Conservation (phyloP, 2,329 filamentous ascomycete genomes). For the Hirsutella thompsonii region DNA sequence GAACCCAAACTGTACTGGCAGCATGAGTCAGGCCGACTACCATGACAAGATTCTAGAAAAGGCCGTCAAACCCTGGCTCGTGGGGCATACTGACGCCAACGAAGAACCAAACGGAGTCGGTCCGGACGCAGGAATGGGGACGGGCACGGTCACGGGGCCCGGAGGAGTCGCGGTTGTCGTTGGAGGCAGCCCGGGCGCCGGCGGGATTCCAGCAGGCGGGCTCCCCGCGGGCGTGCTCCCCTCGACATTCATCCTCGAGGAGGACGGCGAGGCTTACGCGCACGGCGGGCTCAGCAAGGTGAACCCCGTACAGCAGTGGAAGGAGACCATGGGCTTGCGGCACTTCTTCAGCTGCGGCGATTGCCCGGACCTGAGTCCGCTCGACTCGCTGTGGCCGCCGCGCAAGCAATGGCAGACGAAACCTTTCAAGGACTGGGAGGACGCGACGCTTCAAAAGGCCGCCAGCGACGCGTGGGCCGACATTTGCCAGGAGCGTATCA, state of each 20-base stretch:
- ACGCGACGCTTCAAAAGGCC: slow-evolving; percentile 17
- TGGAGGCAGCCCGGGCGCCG: too few species aligned
- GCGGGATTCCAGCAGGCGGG: too few species aligned
- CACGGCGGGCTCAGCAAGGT: slow-evolving; percentile 22
- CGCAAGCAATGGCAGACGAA: slow-evolving; percentile 20
- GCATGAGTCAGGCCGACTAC: slow-evolving; percentile 21
- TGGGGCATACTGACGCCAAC: not conserved
- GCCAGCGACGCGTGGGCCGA: slow-evolving; percentile 16
- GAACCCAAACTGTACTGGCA: slow-evolving; percentile 16
- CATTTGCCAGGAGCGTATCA: slow-evolving; percentile 17
- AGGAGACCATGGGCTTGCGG: slow-evolving; percentile 17
- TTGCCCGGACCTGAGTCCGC: slow-evolving; percentile 21
- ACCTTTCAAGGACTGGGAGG: slow-evolving; percentile 17
- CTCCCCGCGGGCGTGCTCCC: slow-evolving; percentile 2
- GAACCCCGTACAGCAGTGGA: slow-evolving; percentile 22
- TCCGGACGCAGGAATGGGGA: too few species aligned
- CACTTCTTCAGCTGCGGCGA: slow-evolving; percentile 23
- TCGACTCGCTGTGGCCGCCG: slow-evolving; percentile 21
- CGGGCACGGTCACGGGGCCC: too few species aligned
- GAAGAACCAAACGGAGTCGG: not conserved
- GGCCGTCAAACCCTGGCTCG: slow-evolving; percentile 20
- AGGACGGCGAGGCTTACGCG: slow-evolving; percentile 21
- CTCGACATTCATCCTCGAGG: slow-evolving; percentile 18
- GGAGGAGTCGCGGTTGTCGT: too few species aligned
- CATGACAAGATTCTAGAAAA: slow-evolving; percentile 19